These are phyloP conservation scores for Alternaria postmessia DNA, from an alignment of 2,329 filamentous ascomycete genomes.

Conservation along the genomic window DNA sequence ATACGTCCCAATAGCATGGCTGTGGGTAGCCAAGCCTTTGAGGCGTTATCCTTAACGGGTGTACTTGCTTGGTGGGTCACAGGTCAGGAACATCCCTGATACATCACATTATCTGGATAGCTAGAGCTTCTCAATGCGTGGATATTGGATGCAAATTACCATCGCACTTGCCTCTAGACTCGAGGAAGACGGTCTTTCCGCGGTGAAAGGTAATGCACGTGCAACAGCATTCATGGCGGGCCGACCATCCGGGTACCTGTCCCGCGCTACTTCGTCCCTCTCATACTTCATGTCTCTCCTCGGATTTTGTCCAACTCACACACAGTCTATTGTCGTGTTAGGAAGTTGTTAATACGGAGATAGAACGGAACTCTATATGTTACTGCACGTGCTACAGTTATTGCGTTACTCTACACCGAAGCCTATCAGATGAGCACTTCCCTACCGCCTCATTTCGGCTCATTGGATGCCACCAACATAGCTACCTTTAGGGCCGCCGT, in stretches of 20 bases:
- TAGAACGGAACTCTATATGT: background rate
- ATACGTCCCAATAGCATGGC: background rate
- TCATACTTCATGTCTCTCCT: background rate
- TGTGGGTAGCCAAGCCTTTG: background rate
- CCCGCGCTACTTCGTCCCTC: background rate
- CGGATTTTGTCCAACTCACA: background rate
- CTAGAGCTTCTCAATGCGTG: background rate
- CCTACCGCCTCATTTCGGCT: background rate
- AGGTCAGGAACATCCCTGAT: background rate
- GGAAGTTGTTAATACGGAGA: background rate
- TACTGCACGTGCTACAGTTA: background rate
- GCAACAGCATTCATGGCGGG: background rate
- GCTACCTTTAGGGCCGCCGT: background rate
- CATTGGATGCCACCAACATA: background rate
- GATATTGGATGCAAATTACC: background rate
- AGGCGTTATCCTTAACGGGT: background rate
- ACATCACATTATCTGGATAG: background rate
- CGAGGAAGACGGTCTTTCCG: no score
- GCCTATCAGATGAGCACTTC: background rate
- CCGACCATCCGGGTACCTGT: background rate
- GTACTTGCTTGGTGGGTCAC: background rate
- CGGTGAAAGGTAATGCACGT: background rate
- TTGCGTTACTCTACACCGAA: background rate
- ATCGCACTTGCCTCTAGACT: background rate
- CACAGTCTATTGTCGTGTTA: background rate